Conservation (phyloP, 2,329 filamentous ascomycete genomes). For the Phaeosphaeriaceae sp. region DNA sequence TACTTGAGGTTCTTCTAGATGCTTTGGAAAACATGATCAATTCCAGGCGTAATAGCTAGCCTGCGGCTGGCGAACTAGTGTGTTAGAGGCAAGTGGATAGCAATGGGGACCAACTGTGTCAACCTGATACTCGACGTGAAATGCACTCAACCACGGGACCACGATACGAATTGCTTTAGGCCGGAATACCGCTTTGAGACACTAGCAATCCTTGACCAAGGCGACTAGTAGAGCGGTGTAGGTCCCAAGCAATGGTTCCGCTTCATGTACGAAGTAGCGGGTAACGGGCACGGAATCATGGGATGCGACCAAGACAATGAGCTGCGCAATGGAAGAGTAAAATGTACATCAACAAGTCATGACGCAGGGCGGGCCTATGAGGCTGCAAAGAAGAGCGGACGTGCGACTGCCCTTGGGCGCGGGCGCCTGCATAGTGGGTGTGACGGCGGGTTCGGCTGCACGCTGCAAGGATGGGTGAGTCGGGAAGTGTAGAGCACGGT, state of each 20-base stretch:
- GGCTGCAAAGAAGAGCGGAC: neutral
- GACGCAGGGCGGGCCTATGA: neutral
- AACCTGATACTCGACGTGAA: neutral
- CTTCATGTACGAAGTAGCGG: neutral
- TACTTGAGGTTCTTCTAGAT: too few relatives aligned
- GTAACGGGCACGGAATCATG: neutral
- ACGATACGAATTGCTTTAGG: neutral
- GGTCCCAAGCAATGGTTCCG: neutral
- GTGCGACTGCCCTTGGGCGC: neutral
- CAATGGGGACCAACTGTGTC: neutral
- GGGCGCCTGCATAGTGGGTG: conserved; percentile 5
- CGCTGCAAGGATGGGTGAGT: conserved; percentile 6
- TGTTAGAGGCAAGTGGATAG: neutral
- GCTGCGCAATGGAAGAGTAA: neutral
- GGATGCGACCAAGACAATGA: neutral
- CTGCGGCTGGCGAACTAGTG: neutral
- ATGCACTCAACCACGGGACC: neutral
- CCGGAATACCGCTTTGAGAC: neutral
- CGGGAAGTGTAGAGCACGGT: conserved; percentile 3
- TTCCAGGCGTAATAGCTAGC: too few relatives aligned
- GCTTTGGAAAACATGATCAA: too few relatives aligned
- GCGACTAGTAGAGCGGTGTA: conserved; percentile 6
- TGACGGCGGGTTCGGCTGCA: conserved; percentile 7
- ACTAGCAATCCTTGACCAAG: conserved; percentile 4
- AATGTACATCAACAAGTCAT: neutral